These are phyloP conservation scores for Acorus calamus DNA, from an alignment of 106 monocot species.

Conservation along the genomic window DNA sequence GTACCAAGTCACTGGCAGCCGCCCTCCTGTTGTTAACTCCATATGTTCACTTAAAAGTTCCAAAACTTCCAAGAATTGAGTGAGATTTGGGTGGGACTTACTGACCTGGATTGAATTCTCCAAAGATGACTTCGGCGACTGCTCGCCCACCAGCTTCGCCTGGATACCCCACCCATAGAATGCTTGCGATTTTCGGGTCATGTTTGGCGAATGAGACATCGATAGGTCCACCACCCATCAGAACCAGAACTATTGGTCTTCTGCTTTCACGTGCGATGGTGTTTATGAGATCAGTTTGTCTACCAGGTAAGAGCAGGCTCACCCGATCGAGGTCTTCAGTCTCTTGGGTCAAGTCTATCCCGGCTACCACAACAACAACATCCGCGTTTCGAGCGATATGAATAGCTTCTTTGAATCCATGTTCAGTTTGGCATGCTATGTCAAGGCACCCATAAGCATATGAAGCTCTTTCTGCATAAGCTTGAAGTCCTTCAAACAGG, in stretches of 20 bases:
- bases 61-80: background rate
- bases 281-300: slow-evolving; percentile 50
- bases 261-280: slow-evolving; percentile 31
- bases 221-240: slow-evolving; percentile 73
- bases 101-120: slow-evolving; percentile 68
- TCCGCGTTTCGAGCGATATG: slow-evolving; percentile 42
- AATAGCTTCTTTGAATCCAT: slow-evolving; percentile 49
- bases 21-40: slow-evolving; percentile 31
- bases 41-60: background rate
- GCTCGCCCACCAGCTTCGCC: slow-evolving; percentile 76
- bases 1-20: slow-evolving; percentile 84
- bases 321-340: slow-evolving; percentile 63
- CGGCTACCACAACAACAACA: slow-evolving; percentile 51
- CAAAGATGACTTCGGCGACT: slow-evolving; percentile 66
- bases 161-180: slow-evolving; percentile 88
- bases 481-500: slow-evolving; percentile 44
- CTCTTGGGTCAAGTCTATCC: slow-evolving; percentile 64
- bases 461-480: slow-evolving; percentile 17
- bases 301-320: slow-evolving; percentile 76
- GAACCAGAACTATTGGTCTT: slow-evolving; percentile 60
- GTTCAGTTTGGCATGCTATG: slow-evolving; percentile 27
- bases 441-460: slow-evolving; percentile 52
- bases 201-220: slow-evolving; percentile 67
- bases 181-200: slow-evolving; percentile 39
- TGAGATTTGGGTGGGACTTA: background rate